These are phyloP conservation scores for Tricholoma furcatifolium DNA, from an alignment of 768 basidiomycete genomes.

Conservation along the genomic window DNA sequence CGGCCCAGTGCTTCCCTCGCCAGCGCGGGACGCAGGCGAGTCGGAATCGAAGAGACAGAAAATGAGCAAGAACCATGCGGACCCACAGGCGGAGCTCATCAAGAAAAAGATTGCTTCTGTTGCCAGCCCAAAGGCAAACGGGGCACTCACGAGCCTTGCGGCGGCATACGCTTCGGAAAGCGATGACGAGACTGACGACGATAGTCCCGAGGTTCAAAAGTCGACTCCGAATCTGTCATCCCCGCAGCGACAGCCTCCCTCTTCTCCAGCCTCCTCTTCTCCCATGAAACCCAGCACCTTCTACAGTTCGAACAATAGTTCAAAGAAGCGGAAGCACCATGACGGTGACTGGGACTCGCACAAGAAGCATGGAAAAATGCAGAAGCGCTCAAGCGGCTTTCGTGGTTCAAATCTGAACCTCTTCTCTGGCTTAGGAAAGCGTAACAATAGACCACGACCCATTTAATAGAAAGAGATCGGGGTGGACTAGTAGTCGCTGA, in stretches of 20 bases:
- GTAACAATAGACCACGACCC: constrained; percentile 14
- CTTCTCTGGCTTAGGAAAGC: constrained; percentile 9
- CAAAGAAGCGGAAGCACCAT: constrained; percentile 31
- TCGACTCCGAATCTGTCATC: constrained; percentile 11
- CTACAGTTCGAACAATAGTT: constrained; percentile 16
- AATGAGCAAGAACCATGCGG: constrained; percentile 24
- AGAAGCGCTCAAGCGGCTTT: constrained; percentile 1
- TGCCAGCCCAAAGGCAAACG: constrained; percentile 27
- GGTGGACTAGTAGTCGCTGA: too few species aligned
- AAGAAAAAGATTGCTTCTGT: constrained; percentile 52
- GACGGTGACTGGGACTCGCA: constrained; percentile 4
- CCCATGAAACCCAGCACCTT: constrained; percentile 37
- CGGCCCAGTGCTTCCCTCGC: constrained; percentile 64
- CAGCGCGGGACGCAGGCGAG: constrained; percentile 23
- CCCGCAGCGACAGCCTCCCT: constrained; percentile 16
- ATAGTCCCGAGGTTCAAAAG: constrained; percentile 17
- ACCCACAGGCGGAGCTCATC: constrained; percentile 53
- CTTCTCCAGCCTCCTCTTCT: constrained; percentile 31
- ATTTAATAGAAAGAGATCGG: constrained; percentile 3
- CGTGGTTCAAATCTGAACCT: constrained; percentile 13
- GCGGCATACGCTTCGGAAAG: constrained; percentile 28
- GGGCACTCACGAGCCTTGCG: constrained; percentile 20
- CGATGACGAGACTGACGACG: constrained; percentile 20
- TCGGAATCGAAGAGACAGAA: constrained; percentile 25
- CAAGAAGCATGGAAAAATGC: constrained; percentile 1